phyloP scores from a whole-genome alignment of 208 protist species.

The Leishmania tarentolae region DNA sequence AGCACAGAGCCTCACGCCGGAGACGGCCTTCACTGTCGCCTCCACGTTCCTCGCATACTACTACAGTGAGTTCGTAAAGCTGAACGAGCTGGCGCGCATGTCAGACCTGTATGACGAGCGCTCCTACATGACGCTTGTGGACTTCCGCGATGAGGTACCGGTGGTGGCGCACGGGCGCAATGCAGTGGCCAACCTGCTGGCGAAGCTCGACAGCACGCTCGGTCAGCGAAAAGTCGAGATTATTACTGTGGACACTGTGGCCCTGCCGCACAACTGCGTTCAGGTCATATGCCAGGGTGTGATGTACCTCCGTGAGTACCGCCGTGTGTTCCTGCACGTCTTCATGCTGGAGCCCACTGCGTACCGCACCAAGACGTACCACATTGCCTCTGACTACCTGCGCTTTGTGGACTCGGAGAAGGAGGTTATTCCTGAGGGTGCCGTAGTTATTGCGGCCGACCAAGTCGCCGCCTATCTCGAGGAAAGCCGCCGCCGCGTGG shows the following conservation, averaged over 20 bases:
- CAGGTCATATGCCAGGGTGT: slow-evolving; percentile 78
- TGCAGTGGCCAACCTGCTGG: slow-evolving; percentile 56
- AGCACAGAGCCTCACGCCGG: slow-evolving; percentile 34
- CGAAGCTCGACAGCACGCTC: slow-evolving; percentile 52
- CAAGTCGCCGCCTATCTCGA: slow-evolving; percentile 62
- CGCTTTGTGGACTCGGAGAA: slow-evolving; percentile 70
- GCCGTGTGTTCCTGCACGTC: slow-evolving; percentile 68
- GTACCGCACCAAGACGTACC: slow-evolving; percentile 77
- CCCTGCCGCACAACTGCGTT: slow-evolving; percentile 63
- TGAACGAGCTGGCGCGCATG: slow-evolving; percentile 44
- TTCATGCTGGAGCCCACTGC: slow-evolving; percentile 81
- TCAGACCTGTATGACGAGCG: slow-evolving; percentile 72
- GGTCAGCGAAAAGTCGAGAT: slow-evolving; percentile 81
- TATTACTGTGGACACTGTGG: slow-evolving; percentile 68
- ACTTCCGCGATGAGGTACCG: slow-evolving; percentile 56
- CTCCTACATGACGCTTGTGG: slow-evolving; percentile 59
- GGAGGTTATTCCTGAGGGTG: slow-evolving; percentile 70
- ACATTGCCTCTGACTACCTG: slow-evolving; percentile 85
- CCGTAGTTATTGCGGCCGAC: slow-evolving; percentile 62
- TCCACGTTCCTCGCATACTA: slow-evolving; percentile 76
- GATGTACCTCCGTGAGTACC: slow-evolving; percentile 60
- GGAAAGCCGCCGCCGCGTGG: slow-evolving; percentile 23
- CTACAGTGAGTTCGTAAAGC: slow-evolving; percentile 82
- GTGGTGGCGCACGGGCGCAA: slow-evolving; percentile 48
- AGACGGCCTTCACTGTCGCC: slow-evolving; percentile 55